Percentiles rank a stretch among this genome's conserved stretches.
phyloP scores from a whole-genome alignment of 441 rosid genomes.

The Adansonia rubrostipa region DNA sequence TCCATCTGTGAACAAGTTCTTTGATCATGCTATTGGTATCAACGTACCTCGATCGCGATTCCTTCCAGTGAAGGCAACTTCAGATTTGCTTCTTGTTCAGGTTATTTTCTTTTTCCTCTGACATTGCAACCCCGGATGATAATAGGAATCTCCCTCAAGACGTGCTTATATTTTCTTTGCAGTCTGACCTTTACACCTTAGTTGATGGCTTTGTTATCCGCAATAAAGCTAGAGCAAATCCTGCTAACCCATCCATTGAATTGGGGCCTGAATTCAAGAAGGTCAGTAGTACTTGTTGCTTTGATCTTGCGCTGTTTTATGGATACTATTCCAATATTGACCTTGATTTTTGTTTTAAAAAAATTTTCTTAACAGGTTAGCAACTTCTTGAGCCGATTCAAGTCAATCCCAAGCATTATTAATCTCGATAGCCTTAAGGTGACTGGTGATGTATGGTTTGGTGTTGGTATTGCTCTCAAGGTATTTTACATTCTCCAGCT shows the following conservation, averaged over 20 bases:
- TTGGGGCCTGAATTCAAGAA: conserved; percentile 94
- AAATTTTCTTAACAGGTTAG: conserved; percentile 49
- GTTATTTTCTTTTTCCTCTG: conserved; percentile 34
- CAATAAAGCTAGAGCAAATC: conserved; percentile 70
- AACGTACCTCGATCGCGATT: conserved; percentile 89
- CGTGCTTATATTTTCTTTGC: conserved; percentile 28
- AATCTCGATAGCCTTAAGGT: conserved; percentile 85
- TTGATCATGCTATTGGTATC: conserved; percentile 79
- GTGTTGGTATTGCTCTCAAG: conserved; percentile 74
- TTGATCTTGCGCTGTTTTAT: conserved; percentile 29
- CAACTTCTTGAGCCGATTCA: conserved; percentile 66
- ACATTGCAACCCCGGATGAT: conserved; percentile 12
- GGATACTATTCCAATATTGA: conserved; percentile 15
- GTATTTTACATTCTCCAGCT: conserved; percentile 40
- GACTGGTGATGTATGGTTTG: conserved; percentile 91
- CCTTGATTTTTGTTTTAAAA: neutral
- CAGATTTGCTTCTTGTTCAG: conserved; percentile 79
- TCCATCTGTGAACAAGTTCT: conserved; percentile 48
- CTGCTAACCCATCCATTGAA: conserved; percentile 81
- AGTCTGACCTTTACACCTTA: conserved; percentile 91
- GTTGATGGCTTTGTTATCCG: conserved; percentile 72
- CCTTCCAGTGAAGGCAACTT: conserved; percentile 87
- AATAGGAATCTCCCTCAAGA: conserved; percentile 19
- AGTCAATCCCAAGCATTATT: conserved; percentile 84
- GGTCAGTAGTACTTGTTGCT: conserved; percentile 42